Evolutionary conservation across 768 basidiomycete species (phyloP).

Genomic region (Rubroboletus pulcherrimus): DNA sequence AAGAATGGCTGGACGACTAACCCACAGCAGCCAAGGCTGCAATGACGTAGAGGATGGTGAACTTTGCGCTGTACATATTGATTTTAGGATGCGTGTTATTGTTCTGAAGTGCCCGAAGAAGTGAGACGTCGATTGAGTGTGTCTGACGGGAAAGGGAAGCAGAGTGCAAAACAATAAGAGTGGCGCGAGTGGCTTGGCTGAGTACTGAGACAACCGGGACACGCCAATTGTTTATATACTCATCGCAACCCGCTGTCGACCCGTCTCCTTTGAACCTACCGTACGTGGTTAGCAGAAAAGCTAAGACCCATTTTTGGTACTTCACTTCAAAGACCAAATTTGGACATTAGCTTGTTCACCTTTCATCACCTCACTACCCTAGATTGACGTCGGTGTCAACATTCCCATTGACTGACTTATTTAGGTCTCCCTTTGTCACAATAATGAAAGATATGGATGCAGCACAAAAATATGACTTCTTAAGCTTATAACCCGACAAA

Average conservation of each 20-base stretch:
- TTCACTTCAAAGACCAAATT: slow-evolving; percentile 27
- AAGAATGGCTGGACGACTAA: slow-evolving; percentile 6
- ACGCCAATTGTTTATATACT: slow-evolving; percentile 24
- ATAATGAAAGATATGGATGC: neutral
- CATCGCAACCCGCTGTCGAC: neutral
- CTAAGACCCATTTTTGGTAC: slow-evolving; percentile 19
- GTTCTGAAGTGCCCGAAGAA: slow-evolving; percentile 14
- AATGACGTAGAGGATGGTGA: slow-evolving; percentile 29
- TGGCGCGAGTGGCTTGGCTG: slow-evolving; percentile 14
- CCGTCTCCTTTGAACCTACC: slow-evolving; percentile 26
- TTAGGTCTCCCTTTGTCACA: slow-evolving; percentile 23
- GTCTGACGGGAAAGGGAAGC: slow-evolving; percentile 1
- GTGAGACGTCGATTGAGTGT: neutral
- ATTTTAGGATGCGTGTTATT: slow-evolving; percentile 27
- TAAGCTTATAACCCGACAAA: neutral
- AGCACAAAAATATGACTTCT: neutral
- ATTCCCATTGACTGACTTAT: slow-evolving; percentile 8
- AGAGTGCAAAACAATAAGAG: slow-evolving; percentile 32
- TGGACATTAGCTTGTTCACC: slow-evolving; percentile 26
- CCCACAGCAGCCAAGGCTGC: slow-evolving; percentile 24
- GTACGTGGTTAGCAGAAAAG: slow-evolving; percentile 17
- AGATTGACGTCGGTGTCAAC: neutral
- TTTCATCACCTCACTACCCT: neutral
- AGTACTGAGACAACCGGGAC: neutral
- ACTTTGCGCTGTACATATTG: slow-evolving; percentile 26